Conservation (phyloP, 148 eudicot genomes). For the Camellia japonica region DNA sequence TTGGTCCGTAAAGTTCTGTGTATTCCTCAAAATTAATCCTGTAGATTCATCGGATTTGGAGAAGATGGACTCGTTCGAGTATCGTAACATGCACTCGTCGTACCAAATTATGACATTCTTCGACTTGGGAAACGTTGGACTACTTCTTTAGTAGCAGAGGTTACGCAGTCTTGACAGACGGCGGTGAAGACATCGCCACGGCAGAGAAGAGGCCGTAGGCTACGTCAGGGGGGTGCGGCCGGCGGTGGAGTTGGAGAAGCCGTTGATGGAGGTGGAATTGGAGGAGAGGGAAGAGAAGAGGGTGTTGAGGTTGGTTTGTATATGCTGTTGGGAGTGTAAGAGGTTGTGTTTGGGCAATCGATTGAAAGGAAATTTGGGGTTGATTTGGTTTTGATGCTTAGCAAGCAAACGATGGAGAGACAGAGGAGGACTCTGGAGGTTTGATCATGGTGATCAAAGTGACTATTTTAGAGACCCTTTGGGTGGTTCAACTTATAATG, state of each 20-base stretch:
- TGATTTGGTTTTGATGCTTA: neutral
- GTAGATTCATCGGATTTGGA: neutral
- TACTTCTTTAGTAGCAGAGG: conserved; percentile 1
- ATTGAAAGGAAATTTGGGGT: neutral
- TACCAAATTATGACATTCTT: conserved; percentile 32
- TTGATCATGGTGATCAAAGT: neutral
- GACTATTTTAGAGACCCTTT: too few relatives aligned
- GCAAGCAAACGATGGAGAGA: neutral
- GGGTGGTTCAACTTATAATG: too few relatives aligned
- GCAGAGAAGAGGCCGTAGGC: conserved; percentile 44
- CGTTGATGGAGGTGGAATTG: neutral
- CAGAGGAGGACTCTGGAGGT: neutral
- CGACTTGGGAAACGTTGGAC: neutral
- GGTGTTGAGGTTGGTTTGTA: neutral
- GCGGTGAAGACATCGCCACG: conserved; percentile 27
- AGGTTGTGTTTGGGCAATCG: neutral
- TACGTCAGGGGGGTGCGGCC: neutral
- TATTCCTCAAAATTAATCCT: neutral
- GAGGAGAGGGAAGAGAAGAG: neutral
- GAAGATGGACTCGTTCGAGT: conserved; percentile 22
- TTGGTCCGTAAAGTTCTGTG: neutral
- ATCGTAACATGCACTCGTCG: conserved; percentile 32
- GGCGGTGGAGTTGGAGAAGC: conserved; percentile 7
- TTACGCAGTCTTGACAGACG: conserved; percentile 27
- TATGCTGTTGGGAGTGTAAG: neutral